Evolutionary conservation across 148 eudicot genomes (phyloP).

Genomic region (Rhododendron henanense): DNA sequence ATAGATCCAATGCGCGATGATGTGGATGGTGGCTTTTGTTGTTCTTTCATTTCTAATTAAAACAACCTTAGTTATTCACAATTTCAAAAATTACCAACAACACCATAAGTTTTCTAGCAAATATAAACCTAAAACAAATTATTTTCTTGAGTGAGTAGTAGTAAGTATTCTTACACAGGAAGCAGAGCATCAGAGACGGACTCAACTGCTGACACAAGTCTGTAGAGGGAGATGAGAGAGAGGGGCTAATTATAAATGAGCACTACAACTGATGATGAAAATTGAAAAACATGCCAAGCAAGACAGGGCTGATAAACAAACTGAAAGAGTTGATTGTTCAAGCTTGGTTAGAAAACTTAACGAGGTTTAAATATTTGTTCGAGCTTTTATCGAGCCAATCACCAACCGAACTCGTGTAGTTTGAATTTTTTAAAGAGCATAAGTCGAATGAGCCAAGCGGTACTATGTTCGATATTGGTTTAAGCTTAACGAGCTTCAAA

Average conservation of each 20-base stretch:
- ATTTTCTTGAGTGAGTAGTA: background rate
- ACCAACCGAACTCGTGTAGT: background rate
- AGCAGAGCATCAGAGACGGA: constrained; percentile 38
- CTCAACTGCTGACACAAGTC: constrained; percentile 30
- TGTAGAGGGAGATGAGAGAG: constrained; percentile 11
- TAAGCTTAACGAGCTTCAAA: background rate
- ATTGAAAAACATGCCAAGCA: background rate
- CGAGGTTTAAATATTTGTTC: background rate
- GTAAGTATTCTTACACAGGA: constrained; percentile 26
- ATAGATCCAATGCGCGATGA: background rate
- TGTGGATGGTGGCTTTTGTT: background rate
- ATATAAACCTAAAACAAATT: background rate
- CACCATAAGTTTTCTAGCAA: background rate
- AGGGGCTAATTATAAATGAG: background rate
- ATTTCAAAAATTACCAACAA: background rate
- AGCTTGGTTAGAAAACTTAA: background rate
- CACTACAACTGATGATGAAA: background rate
- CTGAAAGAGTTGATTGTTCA: background rate
- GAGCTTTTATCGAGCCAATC: background rate
- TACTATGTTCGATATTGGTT: background rate
- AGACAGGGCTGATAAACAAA: background rate
- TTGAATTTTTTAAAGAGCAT: background rate
- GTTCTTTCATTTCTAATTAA: background rate
- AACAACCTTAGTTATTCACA: background rate
- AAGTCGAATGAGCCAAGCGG: too few relatives aligned